These are phyloP conservation scores for Hygrophorus russula DNA, from an alignment of 768 basidiomycete species.

Conservation along the genomic window DNA sequence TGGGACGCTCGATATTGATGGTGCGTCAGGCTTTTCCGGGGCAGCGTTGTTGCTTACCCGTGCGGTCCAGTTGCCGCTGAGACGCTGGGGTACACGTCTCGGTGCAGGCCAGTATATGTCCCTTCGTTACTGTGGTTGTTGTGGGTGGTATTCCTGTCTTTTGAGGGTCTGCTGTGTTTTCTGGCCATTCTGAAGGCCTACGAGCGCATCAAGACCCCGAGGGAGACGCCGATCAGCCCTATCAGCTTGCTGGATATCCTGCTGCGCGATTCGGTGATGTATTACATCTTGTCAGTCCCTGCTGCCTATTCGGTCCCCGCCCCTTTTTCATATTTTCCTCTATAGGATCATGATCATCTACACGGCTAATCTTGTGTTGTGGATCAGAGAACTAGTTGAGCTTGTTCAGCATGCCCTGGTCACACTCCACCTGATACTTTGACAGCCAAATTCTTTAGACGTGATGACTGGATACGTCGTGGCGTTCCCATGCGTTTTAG, in stretches of 20 bases:
- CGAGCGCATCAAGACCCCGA: neutral
- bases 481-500: constrained; percentile 10
- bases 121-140: constrained; percentile 7
- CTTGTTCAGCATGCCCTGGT: neutral
- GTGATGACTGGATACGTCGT: constrained; percentile 8
- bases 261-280: constrained; percentile 7
- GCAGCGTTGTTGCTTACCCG: neutral
- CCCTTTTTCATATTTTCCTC: neutral
- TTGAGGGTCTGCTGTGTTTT: constrained; percentile 7
- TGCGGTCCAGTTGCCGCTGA: constrained; percentile 4
- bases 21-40: neutral
- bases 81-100: constrained; percentile 1
- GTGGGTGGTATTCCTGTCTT: constrained; percentile 4
- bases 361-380: constrained; percentile 1
- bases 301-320: neutral
- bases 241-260: constrained; percentile 5
- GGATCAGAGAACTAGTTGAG: constrained; percentile 6
- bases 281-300: constrained; percentile 5
- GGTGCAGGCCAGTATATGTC: constrained; percentile 3
- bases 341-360: neutral
- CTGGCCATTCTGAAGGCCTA: constrained; percentile 7
- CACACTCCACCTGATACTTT: neutral
- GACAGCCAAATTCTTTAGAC: constrained; percentile 9
- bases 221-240: neutral
- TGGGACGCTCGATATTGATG: neutral